phyloP scores from a whole-genome alignment of 192 early-diverging fungal genomes.

The Umbelopsis isabellina region DNA sequence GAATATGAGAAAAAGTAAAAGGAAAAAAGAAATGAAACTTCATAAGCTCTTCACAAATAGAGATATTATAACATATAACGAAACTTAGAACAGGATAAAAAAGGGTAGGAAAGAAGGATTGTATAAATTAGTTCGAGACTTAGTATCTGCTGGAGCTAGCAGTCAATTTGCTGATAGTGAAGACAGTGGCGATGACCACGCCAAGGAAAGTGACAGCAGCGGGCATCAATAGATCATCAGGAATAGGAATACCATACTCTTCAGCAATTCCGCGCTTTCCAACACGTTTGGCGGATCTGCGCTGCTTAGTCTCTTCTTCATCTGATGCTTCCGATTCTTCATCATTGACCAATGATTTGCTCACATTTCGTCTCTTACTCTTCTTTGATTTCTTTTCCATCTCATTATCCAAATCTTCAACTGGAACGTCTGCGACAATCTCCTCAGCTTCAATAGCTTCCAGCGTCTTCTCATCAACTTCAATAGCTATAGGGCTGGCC shows the following conservation, averaged over 20 bases:
- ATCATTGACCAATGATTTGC: background rate
- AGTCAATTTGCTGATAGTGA: slow-evolving; percentile 34
- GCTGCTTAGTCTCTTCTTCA: background rate
- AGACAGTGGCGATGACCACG: slow-evolving; percentile 57
- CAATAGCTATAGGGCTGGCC: background rate
- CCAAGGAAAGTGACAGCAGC: slow-evolving; percentile 56
- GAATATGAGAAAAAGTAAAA: slow-evolving; percentile 8
- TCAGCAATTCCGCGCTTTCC: slow-evolving; percentile 22
- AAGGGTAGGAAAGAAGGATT: background rate
- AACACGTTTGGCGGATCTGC: background rate
- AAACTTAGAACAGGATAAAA: background rate
- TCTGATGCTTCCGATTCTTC: background rate
- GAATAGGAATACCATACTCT: slow-evolving; percentile 35
- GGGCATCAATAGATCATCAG: slow-evolving; percentile 56
- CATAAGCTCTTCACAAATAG: slow-evolving; percentile 13
- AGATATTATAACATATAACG: slow-evolving; percentile 3
- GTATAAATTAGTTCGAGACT: background rate
- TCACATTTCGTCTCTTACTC: background rate
- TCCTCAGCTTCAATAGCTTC: background rate
- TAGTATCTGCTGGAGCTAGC: slow-evolving; percentile 13
- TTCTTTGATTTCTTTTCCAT: slow-evolving; percentile 10
- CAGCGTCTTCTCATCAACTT: background rate
- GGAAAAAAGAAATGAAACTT: background rate
- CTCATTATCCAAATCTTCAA: background rate
- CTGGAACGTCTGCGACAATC: background rate